Conservation (phyloP, 306 rosid species). For the Trifolium fragiferum region DNA sequence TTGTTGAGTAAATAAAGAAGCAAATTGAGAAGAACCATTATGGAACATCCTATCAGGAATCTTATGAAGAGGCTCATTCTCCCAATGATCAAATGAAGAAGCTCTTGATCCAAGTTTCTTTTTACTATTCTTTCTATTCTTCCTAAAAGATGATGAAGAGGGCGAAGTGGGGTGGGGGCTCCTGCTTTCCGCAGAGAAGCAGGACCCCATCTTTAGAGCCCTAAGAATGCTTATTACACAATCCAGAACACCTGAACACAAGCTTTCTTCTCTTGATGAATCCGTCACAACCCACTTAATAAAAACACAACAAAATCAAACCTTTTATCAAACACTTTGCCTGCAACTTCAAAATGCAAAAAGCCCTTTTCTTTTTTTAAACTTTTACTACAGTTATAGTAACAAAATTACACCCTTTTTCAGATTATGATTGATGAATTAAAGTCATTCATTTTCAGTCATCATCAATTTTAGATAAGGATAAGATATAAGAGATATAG, state of each 20-base stretch:
- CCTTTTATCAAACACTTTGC: conserved; percentile 16
- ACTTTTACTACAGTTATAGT: not conserved
- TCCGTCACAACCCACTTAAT: conserved; percentile 61
- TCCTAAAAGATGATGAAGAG: conserved; percentile 48
- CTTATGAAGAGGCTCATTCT: conserved; percentile 72
- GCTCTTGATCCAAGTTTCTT: conserved; percentile 57
- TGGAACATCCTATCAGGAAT: conserved; percentile 78
- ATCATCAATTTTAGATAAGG: conserved; percentile 35
- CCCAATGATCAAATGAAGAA: conserved; percentile 74
- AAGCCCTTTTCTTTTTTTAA: not conserved
- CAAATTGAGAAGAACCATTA: conserved; percentile 75
- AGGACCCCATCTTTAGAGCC: conserved; percentile 99
- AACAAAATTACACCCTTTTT: not conserved
- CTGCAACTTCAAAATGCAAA: conserved; percentile 12
- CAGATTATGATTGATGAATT: conserved; percentile 27
- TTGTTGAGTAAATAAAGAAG: conserved; percentile 90
- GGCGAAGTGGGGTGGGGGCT: conserved; percentile 79
- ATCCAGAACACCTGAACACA: conserved; percentile 78
- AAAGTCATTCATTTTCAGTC: not conserved
- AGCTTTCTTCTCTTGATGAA: conserved; percentile 60
- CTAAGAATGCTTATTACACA: conserved; percentile 82
- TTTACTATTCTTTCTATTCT: conserved; percentile 50
- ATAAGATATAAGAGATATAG: conserved; percentile 32
- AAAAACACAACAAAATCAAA: conserved; percentile 14
- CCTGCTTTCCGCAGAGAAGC: conserved; percentile 97